Evolutionary conservation across 805 yeast species (phyloP).

Genomic region (Cyberlindnera veronae): DNA sequence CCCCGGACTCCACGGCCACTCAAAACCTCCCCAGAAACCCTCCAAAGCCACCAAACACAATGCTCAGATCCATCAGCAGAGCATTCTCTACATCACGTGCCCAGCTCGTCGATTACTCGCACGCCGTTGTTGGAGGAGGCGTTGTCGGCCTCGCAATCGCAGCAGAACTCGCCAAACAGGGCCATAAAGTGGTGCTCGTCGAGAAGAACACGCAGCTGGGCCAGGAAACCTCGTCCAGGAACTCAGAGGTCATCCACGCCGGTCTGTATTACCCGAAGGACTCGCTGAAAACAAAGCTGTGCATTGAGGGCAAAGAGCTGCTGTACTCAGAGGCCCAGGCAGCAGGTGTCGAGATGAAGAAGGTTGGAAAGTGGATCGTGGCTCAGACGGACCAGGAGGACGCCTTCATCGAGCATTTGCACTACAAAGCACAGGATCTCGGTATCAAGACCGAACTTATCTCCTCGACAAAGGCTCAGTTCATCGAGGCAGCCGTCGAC

Average conservation of each 20-base stretch:
- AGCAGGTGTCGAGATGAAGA: slow-evolving; percentile 52
- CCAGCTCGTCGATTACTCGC: slow-evolving; percentile 50
- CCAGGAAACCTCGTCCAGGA: slow-evolving; percentile 81
- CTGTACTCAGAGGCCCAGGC: slow-evolving; percentile 47
- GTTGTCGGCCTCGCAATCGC: slow-evolving; percentile 82
- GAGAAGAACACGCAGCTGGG: slow-evolving; percentile 70
- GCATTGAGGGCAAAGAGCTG: slow-evolving; percentile 70
- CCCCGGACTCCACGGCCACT: slow-evolving; percentile 1
- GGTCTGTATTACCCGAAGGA: slow-evolving; percentile 77
- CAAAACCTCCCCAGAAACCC: not conserved
- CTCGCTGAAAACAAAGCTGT: slow-evolving; percentile 63
- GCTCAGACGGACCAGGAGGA: slow-evolving; percentile 70
- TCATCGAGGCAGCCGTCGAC: slow-evolving; percentile 60
- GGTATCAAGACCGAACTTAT: slow-evolving; percentile 61
- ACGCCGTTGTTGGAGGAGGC: slow-evolving; percentile 80
- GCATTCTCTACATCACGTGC: slow-evolving; percentile 16
- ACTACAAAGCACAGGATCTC: slow-evolving; percentile 44
- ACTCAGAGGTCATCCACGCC: slow-evolving; percentile 92
- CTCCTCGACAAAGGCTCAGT: slow-evolving; percentile 39
- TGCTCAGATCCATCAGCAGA: slow-evolving; percentile 2
- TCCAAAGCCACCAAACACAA: not conserved
- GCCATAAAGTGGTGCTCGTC: slow-evolving; percentile 54
- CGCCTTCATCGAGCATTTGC: slow-evolving; percentile 53
- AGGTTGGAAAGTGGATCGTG: slow-evolving; percentile 84
- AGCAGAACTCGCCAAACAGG: slow-evolving; percentile 51